A percentile compares a stretch with the other conserved stretches of the same genome.
phyloP scores from a whole-genome alignment of 257 asterid genomes.

The Solanum peruvianum region DNA sequence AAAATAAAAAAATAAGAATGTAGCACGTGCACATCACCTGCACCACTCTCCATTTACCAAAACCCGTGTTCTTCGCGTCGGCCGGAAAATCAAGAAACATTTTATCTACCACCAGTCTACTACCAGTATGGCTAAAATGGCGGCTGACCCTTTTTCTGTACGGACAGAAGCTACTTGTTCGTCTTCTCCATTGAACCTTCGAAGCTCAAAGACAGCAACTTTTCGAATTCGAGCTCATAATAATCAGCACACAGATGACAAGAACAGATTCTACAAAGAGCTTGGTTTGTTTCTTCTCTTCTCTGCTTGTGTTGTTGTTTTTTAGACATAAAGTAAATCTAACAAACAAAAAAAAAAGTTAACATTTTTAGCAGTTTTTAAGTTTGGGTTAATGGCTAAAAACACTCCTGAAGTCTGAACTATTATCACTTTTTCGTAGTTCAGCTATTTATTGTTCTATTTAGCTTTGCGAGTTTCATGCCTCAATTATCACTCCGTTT shows the following conservation, averaged over 20 bases:
- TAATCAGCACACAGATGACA: conserved; percentile 22
- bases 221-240: conserved; percentile 42
- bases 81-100: not conserved
- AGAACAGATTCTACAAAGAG: conserved; percentile 55
- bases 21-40: not conserved
- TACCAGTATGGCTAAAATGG: conserved; percentile 29
- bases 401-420: not conserved
- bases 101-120: not conserved
- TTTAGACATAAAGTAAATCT: not conserved
- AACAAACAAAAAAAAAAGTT: not conserved
- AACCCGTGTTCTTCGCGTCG: not conserved
- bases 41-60: not conserved
- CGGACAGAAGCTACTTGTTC: not conserved
- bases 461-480: not conserved
- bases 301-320: not conserved
- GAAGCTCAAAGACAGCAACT: not conserved
- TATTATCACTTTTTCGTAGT: not conserved
- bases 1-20: not conserved
- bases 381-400: not conserved
- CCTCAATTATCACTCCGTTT: not conserved
- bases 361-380: not conserved
- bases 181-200: not conserved
- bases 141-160: conserved; percentile 16
- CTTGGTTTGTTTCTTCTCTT: conserved; percentile 28
- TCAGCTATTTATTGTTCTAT: not conserved